Conservation (phyloP, 2,329 filamentous ascomycete species). For the Allantophomopsis lycopodina region DNA sequence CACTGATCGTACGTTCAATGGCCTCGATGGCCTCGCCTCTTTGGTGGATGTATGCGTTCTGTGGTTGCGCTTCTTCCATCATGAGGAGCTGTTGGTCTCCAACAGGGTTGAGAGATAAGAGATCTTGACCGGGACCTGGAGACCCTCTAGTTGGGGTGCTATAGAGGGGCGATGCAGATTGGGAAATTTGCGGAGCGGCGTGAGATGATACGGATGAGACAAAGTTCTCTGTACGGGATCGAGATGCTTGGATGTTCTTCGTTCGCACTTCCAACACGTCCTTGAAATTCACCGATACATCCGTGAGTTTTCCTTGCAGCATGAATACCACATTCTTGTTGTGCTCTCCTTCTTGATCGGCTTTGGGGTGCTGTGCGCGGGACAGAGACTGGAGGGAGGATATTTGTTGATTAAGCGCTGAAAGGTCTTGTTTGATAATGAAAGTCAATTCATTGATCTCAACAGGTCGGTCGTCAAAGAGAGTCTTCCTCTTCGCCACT, state of each 20-base stretch:
- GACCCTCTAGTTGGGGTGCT: slow-evolving; percentile 58
- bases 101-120: slow-evolving; percentile 72
- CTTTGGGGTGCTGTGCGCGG: slow-evolving; percentile 58
- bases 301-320: slow-evolving; percentile 80
- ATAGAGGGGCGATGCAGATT: slow-evolving; percentile 78
- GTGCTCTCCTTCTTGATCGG: slow-evolving; percentile 81
- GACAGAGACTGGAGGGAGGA: slow-evolving; percentile 67
- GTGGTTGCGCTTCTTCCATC: slow-evolving; percentile 83
- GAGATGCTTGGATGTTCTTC: slow-evolving; percentile 92
- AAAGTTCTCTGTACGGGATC: slow-evolving; percentile 90
- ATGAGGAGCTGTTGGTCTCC: slow-evolving; percentile 80
- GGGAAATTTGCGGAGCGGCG: slow-evolving; percentile 50
- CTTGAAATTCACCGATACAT: slow-evolving; percentile 92
- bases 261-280: slow-evolving; percentile 92
- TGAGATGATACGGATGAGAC: slow-evolving; percentile 79
- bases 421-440: slow-evolving; percentile 95
- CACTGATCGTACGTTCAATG: slow-evolving; percentile 88
- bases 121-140: slow-evolving; percentile 51
- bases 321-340: slow-evolving; percentile 95
- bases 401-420: slow-evolving; percentile 75
- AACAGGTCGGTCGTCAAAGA: slow-evolving; percentile 92
- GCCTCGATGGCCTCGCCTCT: slow-evolving; percentile 92
- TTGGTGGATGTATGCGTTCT: slow-evolving; percentile 84
- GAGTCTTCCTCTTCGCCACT: slow-evolving; percentile 91
- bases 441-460: slow-evolving; percentile 96